Percentiles rank a stretch among this genome's conserved stretches.
Conservation (phyloP, 140 eudicot genomes). For the Anethum foeniculum region DNA sequence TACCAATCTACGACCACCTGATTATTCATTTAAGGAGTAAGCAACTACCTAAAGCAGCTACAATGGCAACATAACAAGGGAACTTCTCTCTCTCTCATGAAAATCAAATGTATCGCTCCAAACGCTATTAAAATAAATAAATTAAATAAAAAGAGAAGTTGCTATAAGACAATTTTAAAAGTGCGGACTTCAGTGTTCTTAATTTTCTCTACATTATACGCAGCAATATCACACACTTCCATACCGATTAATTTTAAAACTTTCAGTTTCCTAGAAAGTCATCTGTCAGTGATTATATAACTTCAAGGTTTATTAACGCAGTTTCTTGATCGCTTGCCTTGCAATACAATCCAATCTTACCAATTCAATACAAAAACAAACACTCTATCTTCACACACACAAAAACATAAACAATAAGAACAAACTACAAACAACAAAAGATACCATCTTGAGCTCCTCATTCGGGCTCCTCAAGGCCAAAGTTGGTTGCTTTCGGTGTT, state of each 20-base stretch:
- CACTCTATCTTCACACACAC: not conserved
- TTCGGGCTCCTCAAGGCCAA: conserved; percentile 15
- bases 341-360: not conserved
- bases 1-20: not conserved
- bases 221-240: not conserved
- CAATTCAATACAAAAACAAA: not conserved
- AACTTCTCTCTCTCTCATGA: not conserved
- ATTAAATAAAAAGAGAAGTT: not conserved
- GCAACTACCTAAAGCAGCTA: not conserved
- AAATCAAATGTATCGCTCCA: not conserved
- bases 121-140: not conserved
- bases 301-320: not conserved
- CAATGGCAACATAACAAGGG: not conserved
- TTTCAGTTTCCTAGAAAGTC: not conserved
- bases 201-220: not conserved
- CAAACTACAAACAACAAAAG: not conserved
- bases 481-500: conserved; percentile 1
- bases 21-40: not conserved
- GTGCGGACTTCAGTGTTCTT: not conserved
- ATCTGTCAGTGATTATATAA: no score
- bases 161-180: not conserved
- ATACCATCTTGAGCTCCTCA: conserved; percentile 57
- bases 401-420: not conserved
- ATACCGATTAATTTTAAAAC: not conserved
- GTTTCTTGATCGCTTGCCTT: not conserved